Base-by-base conservation (phyloP, 257 asterid species). In the Solanum ossicruentum region DNA sequence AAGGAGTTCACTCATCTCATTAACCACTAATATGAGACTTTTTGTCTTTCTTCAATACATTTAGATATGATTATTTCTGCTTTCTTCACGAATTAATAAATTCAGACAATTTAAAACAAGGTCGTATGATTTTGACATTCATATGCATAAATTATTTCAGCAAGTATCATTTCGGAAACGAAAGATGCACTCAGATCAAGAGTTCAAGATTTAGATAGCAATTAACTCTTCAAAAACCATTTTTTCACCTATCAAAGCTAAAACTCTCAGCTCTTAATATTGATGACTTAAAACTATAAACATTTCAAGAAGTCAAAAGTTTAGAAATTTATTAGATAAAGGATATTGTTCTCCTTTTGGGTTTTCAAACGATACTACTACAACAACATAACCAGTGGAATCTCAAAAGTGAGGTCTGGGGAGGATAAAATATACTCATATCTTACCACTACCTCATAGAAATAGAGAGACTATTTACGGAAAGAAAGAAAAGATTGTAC, bases 401-500 rank as follows among this genome's bases (percentile, higher is more conserved):
- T 32, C 3, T 3, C 36, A 32, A 3, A 32, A 32, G 36, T 32
- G 36, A 32, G 36, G 3, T 32, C 3, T 32, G 36, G 3, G 36
- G 36, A 32, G 36, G 36, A 32, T 32, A 32, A 32, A 32, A 32
- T 32, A 32, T 32, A 2, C 36, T 3, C 36, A 32, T 0, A 32
- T 0, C 36, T 32, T 32, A 32, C 36, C 36, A 32, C 3, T 32
- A 32, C 36, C 36, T 32, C 36, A 32, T 0, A 28, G 3, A 28
- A 28, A 28, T 28, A 28, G 32, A 28, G 32, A 28, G 32, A 32
- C 36, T 32, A 3, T 32, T 32, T 32, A 32, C 36, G 36, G 36
- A 32, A 57, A 23, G 4, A 20, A 26, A 17, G 10, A 18, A 49
- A 47, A 6, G 13, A 39, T 12, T 70, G 70, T 88, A 93, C 98